These are phyloP conservation scores for Botrytis galanthina DNA, from an alignment of 2,329 filamentous ascomycete species.

Conservation along the genomic window DNA sequence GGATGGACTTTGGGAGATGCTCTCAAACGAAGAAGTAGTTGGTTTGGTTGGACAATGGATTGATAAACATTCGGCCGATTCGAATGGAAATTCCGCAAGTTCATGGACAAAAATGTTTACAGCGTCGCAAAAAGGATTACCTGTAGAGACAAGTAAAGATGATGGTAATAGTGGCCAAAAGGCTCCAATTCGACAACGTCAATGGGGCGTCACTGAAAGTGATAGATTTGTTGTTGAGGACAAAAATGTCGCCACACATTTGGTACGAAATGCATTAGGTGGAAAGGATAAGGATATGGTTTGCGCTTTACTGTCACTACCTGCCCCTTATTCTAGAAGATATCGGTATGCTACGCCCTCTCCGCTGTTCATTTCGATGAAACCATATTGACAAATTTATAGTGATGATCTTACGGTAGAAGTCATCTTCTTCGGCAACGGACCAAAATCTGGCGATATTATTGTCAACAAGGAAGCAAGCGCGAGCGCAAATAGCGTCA, in stretches of 20 bases:
- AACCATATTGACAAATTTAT: constrained; percentile 24
- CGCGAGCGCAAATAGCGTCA: constrained; percentile 45
- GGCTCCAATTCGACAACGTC: constrained; percentile 81
- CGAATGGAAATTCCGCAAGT: constrained; percentile 42
- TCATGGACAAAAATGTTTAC: constrained; percentile 69
- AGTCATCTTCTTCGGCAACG: constrained; percentile 95
- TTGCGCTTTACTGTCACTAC: constrained; percentile 84
- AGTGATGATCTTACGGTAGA: constrained; percentile 96
- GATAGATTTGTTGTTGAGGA: constrained; percentile 92
- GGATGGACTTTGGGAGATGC: constrained; percentile 97
- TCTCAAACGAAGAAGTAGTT: constrained; percentile 97
- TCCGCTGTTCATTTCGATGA: background rate
- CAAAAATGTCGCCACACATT: constrained; percentile 92
- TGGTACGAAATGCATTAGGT: constrained; percentile 91
- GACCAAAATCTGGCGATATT: constrained; percentile 72
- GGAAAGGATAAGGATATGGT: constrained; percentile 93
- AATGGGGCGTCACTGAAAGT: constrained; percentile 80
- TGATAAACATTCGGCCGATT: constrained; percentile 61
- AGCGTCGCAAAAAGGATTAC: constrained; percentile 56
- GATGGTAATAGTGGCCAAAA: constrained; percentile 66
- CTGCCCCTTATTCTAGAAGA: constrained; percentile 83
- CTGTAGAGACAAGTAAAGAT: constrained; percentile 66
- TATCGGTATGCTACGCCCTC: constrained; percentile 66
- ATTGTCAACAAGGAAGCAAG: constrained; percentile 85
- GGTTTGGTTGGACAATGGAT: constrained; percentile 97